Conservation (phyloP, 2,329 filamentous ascomycete genomes). For the Colletotrichum incanum region DNA sequence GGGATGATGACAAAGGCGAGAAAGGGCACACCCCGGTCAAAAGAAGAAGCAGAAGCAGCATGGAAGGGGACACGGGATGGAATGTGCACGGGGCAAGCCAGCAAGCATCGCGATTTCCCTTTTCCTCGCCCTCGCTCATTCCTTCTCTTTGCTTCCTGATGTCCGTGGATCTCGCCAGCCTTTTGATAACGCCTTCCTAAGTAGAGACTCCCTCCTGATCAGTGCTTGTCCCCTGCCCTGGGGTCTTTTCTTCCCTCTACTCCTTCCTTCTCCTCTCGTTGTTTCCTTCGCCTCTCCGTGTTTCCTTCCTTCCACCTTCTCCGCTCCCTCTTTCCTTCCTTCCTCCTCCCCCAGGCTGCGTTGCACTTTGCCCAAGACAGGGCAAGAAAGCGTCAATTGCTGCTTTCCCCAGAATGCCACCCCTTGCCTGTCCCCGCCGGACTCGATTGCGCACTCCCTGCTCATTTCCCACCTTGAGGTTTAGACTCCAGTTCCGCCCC, state of each 20-base stretch:
- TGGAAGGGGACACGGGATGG: neutral
- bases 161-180: too few species aligned
- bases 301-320: neutral
- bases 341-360: neutral
- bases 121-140: neutral
- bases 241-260: neutral
- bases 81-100: neutral
- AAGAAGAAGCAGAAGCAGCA: too few species aligned
- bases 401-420: neutral
- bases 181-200: too few species aligned
- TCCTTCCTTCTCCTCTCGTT: neutral
- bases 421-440: too few species aligned
- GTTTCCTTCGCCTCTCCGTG: neutral
- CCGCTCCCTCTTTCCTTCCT: neutral
- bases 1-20: neutral
- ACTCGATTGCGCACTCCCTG: neutral
- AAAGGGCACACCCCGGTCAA: neutral
- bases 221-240: neutral
- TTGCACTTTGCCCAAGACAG: neutral
- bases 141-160: too few species aligned
- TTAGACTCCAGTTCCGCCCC: neutral
- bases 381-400: neutral
- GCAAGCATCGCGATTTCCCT: neutral
- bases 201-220: neutral
- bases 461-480: neutral